These are phyloP conservation scores for Pyrenula massariospora DNA, from an alignment of 495 filamentous ascomycete species.

Conservation along the genomic window DNA sequence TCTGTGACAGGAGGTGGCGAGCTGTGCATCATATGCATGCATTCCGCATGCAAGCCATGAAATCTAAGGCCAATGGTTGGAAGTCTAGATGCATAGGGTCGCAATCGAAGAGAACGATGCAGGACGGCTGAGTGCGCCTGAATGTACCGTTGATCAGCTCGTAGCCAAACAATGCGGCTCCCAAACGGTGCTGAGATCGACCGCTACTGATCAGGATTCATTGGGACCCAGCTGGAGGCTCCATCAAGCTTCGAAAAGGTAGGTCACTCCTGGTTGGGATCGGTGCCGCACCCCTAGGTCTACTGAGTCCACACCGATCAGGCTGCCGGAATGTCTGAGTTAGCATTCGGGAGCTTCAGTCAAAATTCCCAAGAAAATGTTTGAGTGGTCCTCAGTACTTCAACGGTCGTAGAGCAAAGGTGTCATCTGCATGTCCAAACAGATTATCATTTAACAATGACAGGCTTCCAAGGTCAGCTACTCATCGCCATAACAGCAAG, in stretches of 20 bases:
- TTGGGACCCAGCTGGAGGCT: background rate
- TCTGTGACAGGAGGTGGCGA: no score
- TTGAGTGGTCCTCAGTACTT: background rate
- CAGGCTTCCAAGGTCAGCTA: background rate
- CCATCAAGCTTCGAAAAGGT: background rate
- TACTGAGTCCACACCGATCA: background rate
- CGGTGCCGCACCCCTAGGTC: background rate
- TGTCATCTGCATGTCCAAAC: background rate
- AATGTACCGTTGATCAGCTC: no score
- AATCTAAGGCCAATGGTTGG: background rate
- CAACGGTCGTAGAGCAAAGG: background rate
- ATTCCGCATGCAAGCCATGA: background rate
- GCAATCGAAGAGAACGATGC: background rate
- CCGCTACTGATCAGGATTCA: no score
- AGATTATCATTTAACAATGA: background rate
- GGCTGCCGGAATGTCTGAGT: background rate
- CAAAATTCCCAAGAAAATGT: background rate
- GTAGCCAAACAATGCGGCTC: no score
- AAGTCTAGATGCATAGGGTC: background rate
- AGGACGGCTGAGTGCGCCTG: background rate
- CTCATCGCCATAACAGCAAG: slow-evolving; percentile 1
- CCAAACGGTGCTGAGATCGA: no score
- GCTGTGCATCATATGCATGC: background rate
- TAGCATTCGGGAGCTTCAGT: background rate
- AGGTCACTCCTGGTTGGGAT: background rate